Percentiles rank a stretch among this genome's conserved stretches.
These are phyloP conservation scores for Melampsora larici-populina DNA, from an alignment of 1,284 basidiomycete species.

Conservation along the genomic window DNA sequence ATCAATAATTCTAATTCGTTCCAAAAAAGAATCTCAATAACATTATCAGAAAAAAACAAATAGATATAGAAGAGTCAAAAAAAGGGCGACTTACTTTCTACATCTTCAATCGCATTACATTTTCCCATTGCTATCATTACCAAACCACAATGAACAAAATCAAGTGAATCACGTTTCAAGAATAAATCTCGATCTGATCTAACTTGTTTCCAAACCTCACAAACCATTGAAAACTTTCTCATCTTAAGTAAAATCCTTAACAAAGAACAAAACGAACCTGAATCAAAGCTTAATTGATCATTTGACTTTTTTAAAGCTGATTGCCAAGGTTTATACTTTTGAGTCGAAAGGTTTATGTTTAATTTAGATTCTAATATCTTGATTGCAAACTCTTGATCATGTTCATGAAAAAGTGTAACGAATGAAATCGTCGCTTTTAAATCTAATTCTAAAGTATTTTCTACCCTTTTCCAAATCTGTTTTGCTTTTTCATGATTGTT, in stretches of 20 bases:
- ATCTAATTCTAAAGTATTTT: constrained; percentile 9
- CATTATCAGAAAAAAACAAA: background rate
- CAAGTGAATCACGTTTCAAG: constrained; percentile 35
- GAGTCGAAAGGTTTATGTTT: no score
- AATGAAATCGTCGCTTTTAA: constrained; percentile 12
- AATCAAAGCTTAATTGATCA: constrained; percentile 40
- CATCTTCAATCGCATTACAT: constrained; percentile 39
- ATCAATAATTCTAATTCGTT: background rate
- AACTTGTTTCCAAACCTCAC: constrained; percentile 45
- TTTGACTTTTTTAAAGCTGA: background rate
- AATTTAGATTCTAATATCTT: constrained; percentile 3
- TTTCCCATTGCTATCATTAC: constrained; percentile 45
- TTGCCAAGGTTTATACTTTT: constrained; percentile 15
- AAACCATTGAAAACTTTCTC: constrained; percentile 43
- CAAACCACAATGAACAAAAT: constrained; percentile 46
- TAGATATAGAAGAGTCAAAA: background rate
- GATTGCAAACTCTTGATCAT: background rate
- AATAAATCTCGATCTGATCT: constrained; percentile 45
- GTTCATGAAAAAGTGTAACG: constrained; percentile 19
- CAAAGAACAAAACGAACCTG: constrained; percentile 40
- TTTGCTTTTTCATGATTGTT: background rate
- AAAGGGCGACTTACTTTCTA: constrained; percentile 45
- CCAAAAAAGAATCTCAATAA: background rate
- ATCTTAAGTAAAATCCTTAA: constrained; percentile 43
- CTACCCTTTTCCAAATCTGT: background rate